Evolutionary conservation across 1,284 basidiomycete species (phyloP), one percentile per base, ranked within the genome.

Genomic region (Coniferiporia sulphurascens): DNA sequence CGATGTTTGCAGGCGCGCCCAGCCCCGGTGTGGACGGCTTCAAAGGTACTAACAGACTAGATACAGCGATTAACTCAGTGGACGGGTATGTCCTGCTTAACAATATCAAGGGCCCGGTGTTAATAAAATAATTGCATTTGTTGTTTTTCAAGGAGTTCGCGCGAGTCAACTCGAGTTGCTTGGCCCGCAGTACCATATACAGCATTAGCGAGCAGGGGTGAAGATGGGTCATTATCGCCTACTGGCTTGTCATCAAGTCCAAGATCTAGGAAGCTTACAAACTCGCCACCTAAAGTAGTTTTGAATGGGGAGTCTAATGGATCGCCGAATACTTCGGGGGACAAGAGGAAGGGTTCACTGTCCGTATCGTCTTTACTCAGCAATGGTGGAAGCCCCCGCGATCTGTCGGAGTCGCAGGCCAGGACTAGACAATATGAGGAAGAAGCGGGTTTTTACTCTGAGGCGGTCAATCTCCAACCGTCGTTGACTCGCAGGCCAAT

Each of bases 241-340:
- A 48, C 38, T 13, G 52, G 43, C 46, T 58, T 50, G 32, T 48
- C 57, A 34, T 53, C 17, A 34, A 62, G 44, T 41, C 21, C 45
- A 19, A 62, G 55, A 13, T 44, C 52, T n/a, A 15, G 27, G 19
- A 58, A 46, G 32, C 45, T 45, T 21, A 65, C 69, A 27, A 78
- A 77, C 34, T 80, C 81, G 17, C 83, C 82, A 38, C 87, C 87
- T 15, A 77, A 73, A 36, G 71, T 89, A 48, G 81, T 85, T 19
- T 71, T 89, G 62, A 89, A 89, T 68, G 88, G 87, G 22, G 56
- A 57, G 48, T 45, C 49, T 7, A 56, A 43, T 36, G 50, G 53
- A 22, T 34, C 44, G 46, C 6, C 48, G 8, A 55, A 45, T 17
- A 17, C 27, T 38, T 19, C 34, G 22, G 12, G 22, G 5, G 44